A percentile compares a stretch with the other conserved stretches of the same genome.
Evolutionary conservation across 2,329 filamentous ascomycete species (phyloP).

Genomic region (Massarina eburnea): DNA sequence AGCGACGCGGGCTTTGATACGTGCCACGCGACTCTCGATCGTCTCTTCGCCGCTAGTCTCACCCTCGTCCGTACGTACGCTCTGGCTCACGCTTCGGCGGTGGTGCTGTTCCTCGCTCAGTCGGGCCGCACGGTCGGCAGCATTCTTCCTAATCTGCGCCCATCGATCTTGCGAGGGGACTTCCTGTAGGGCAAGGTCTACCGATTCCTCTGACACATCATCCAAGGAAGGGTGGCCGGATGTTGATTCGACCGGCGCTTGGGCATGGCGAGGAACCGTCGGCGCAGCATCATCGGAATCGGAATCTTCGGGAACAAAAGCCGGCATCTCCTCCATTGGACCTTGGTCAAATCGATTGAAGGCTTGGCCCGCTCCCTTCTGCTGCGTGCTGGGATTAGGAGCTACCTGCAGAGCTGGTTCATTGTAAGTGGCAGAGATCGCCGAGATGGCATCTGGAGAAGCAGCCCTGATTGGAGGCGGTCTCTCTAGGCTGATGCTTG

Average conservation of each 20-base stretch:
- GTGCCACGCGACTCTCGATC: slow-evolving; percentile 92
- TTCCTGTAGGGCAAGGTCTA: slow-evolving; percentile 42
- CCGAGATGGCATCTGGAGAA: slow-evolving; percentile 25
- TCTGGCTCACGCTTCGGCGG: slow-evolving; percentile 55
- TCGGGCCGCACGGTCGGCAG: slow-evolving; percentile 74
- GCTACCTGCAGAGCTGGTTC: slow-evolving; percentile 54
- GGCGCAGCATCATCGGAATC: slow-evolving; percentile 31
- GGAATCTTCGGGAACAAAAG: slow-evolving; percentile 65
- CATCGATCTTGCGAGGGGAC: slow-evolving; percentile 70
- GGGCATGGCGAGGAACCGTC: slow-evolving; percentile 21
- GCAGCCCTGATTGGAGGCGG: slow-evolving; percentile 20
- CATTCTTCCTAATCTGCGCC: slow-evolving; percentile 95
- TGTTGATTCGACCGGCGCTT: slow-evolving; percentile 18
- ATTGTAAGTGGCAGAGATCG: slow-evolving; percentile 18
- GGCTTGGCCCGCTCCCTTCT: slow-evolving; percentile 60
- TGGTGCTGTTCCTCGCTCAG: slow-evolving; percentile 67
- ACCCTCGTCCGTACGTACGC: slow-evolving; percentile 71
- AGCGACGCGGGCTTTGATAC: slow-evolving; percentile 96
- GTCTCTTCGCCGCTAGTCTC: slow-evolving; percentile 96
- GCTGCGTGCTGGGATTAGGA: slow-evolving; percentile 64
- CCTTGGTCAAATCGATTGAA: slow-evolving; percentile 82
- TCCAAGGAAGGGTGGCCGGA: slow-evolving; percentile 28
- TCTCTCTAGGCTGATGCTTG: slow-evolving; percentile 22
- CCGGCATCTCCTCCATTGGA: slow-evolving; percentile 81
- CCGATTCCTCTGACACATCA: slow-evolving; percentile 46